These are phyloP conservation scores for Kockovaella imperatae DNA, from an alignment of 768 basidiomycete genomes.

Conservation along the genomic window DNA sequence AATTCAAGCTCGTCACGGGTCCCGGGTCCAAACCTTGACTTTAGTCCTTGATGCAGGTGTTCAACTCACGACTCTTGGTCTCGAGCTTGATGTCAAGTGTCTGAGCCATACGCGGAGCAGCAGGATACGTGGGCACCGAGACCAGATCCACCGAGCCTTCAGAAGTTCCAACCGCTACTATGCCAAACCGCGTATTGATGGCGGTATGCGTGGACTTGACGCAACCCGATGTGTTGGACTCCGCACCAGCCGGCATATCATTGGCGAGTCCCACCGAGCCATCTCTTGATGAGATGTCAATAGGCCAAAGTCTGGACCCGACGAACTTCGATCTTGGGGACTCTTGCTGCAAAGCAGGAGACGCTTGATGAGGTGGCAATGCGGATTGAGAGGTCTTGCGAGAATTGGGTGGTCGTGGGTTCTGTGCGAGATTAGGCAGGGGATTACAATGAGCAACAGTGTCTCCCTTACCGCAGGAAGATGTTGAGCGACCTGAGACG, in stretches of 20 bases:
- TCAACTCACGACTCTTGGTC: slow-evolving; percentile 22
- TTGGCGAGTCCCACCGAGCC: background rate
- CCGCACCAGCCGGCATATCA: slow-evolving; percentile 3
- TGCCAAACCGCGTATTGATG: slow-evolving; percentile 70
- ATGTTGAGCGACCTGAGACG: slow-evolving; percentile 9
- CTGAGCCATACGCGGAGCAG: slow-evolving; percentile 56
- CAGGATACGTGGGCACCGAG: slow-evolving; percentile 60
- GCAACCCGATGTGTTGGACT: slow-evolving; percentile 26
- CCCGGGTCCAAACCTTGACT: slow-evolving; percentile 66
- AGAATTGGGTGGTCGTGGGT: slow-evolving; percentile 3
- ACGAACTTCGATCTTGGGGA: background rate
- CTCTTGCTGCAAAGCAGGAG: background rate
- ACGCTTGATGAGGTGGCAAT: slow-evolving; percentile 5
- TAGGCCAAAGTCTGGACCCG: too few species aligned
- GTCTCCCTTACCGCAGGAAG: slow-evolving; percentile 1
- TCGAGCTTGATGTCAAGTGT: slow-evolving; percentile 44
- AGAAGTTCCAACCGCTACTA: slow-evolving; percentile 67
- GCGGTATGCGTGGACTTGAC: slow-evolving; percentile 47
- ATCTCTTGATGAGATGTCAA: too few species aligned
- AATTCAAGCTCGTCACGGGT: slow-evolving; percentile 54
- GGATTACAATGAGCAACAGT: too few species aligned
- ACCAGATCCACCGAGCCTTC: slow-evolving; percentile 64
- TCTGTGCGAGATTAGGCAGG: too few species aligned
- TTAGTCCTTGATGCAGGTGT: slow-evolving; percentile 28
- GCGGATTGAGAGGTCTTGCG: background rate